phyloP scores from a whole-genome alignment of 306 rosid genomes.

The Vigna nakashimae region DNA sequence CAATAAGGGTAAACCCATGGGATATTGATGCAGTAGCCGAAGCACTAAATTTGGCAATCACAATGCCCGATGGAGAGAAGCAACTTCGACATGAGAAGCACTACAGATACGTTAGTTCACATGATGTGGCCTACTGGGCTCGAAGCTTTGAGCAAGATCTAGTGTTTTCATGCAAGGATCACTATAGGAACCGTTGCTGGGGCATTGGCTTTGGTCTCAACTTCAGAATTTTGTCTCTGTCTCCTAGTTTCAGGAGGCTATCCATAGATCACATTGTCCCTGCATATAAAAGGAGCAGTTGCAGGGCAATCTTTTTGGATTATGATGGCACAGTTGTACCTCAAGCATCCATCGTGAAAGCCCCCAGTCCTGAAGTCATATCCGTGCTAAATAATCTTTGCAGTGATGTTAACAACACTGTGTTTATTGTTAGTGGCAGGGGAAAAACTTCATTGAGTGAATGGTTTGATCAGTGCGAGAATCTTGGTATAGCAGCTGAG shows the following conservation, averaged over 20 bases:
- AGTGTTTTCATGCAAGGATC: slow-evolving; percentile 78
- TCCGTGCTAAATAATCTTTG: slow-evolving; percentile 72
- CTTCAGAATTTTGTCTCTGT: slow-evolving; percentile 79
- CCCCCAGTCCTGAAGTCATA: slow-evolving; percentile 69
- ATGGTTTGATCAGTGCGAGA: slow-evolving; percentile 78
- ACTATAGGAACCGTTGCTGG: slow-evolving; percentile 69
- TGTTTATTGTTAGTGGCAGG: slow-evolving; percentile 88
- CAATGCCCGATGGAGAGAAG: slow-evolving; percentile 67
- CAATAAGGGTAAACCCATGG: slow-evolving; percentile 91
- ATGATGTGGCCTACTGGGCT: slow-evolving; percentile 88
- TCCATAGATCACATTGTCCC: slow-evolving; percentile 66
- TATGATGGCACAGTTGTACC: slow-evolving; percentile 90
- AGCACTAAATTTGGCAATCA: slow-evolving; percentile 70
- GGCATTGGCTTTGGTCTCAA: slow-evolving; percentile 82
- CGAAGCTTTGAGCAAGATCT: slow-evolving; percentile 71
- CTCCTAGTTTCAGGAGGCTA: slow-evolving; percentile 86
- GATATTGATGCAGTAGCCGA: slow-evolving; percentile 76
- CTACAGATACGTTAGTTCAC: slow-evolving; percentile 79
- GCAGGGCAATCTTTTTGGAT: slow-evolving; percentile 87
- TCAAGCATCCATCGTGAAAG: slow-evolving; percentile 60
- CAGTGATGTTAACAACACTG: slow-evolving; percentile 72
- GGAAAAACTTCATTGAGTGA: slow-evolving; percentile 64
- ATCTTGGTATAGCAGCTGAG: slow-evolving; percentile 93
- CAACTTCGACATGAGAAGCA: slow-evolving; percentile 81
- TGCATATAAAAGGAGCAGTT: slow-evolving; percentile 65